Conservation (phyloP, 169 alveolate species). For the Babesia gibsoni region DNA sequence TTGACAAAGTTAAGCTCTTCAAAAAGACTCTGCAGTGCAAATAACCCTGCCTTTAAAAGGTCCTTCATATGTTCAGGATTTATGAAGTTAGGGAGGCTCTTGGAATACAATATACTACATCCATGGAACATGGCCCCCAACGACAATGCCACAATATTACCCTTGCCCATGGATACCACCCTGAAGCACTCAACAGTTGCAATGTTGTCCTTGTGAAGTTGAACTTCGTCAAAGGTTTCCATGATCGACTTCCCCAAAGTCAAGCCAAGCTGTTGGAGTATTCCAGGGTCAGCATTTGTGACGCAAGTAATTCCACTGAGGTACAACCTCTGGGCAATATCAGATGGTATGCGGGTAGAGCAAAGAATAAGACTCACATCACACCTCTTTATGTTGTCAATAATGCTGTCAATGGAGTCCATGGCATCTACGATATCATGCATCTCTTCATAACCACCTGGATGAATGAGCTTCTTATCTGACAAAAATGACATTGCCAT, state of each 20-base stretch:
- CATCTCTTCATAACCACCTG: slow-evolving; percentile 19
- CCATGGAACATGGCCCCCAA: slow-evolving; percentile 35
- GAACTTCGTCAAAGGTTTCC: not conserved
- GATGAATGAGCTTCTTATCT: not conserved
- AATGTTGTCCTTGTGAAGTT: not conserved
- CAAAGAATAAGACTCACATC: slow-evolving; percentile 29
- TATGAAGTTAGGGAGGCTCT: not conserved
- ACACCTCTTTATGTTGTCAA: slow-evolving; percentile 10
- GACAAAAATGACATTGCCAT: slow-evolving; percentile 3
- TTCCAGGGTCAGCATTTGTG: slow-evolving; percentile 11
- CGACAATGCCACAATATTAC: slow-evolving; percentile 11
- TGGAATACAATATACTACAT: slow-evolving; percentile 43
- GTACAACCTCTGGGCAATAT: slow-evolving; percentile 13
- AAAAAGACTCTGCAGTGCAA: slow-evolving; percentile 36
- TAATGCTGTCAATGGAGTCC: not conserved
- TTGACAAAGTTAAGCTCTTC: slow-evolving; percentile 49
- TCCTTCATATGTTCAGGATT: slow-evolving; percentile 5
- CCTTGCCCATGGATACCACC: not conserved
- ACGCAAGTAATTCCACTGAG: slow-evolving; percentile 24
- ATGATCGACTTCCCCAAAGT: slow-evolving; percentile 26
- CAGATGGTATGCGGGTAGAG: slow-evolving; percentile 11
- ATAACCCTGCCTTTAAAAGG: slow-evolving; percentile 13
- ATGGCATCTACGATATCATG: not conserved
- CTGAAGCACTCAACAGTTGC: slow-evolving; percentile 8
- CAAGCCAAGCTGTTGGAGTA: slow-evolving; percentile 15